Evolutionary conservation across 495 filamentous ascomycete genomes (phyloP).

Genomic region (Parathielavia appendiculata): DNA sequence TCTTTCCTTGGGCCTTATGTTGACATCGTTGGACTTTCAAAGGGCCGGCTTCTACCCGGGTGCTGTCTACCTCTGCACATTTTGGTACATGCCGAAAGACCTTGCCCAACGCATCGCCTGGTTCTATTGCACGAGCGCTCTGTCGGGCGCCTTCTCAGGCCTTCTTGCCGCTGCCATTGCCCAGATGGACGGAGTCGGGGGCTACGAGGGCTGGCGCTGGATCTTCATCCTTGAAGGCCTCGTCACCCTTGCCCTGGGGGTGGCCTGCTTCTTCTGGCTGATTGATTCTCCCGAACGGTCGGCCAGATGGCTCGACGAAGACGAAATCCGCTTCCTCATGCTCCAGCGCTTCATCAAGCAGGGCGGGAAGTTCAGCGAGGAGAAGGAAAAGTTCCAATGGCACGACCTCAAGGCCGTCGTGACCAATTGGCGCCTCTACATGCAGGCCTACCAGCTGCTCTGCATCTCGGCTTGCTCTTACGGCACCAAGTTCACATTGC

Average conservation of each 20-base stretch:
- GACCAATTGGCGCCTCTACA: background rate
- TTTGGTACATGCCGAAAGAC: background rate
- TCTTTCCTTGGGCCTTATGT: background rate
- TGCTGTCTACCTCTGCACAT: background rate
- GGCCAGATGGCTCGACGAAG: background rate
- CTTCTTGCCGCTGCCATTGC: constrained; percentile 61
- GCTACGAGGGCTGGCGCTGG: constrained; percentile 63
- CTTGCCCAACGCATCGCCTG: background rate
- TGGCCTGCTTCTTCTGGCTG: background rate
- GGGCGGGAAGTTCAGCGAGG: background rate
- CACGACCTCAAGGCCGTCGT: background rate
- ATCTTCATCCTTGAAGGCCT: constrained; percentile 66
- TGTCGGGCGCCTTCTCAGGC: constrained; percentile 67
- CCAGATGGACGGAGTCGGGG: constrained; percentile 60
- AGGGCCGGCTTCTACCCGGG: background rate
- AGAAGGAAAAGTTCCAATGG: constrained; percentile 1
- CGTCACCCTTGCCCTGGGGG: constrained; percentile 42
- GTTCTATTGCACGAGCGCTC: constrained; percentile 22
- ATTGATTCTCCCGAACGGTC: constrained; percentile 1
- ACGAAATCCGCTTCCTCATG: background rate
- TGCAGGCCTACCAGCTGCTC: constrained; percentile 1
- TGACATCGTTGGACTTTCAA: background rate
- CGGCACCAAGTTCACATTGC: background rate
- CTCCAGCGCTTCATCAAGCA: constrained; percentile 3
- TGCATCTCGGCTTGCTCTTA: constrained; percentile 3